Evolutionary conservation across 2,329 filamentous ascomycete genomes (phyloP), one percentile per base, ranked within the genome.

Genomic region (Stagonosporopsis rhizophila): DNA sequence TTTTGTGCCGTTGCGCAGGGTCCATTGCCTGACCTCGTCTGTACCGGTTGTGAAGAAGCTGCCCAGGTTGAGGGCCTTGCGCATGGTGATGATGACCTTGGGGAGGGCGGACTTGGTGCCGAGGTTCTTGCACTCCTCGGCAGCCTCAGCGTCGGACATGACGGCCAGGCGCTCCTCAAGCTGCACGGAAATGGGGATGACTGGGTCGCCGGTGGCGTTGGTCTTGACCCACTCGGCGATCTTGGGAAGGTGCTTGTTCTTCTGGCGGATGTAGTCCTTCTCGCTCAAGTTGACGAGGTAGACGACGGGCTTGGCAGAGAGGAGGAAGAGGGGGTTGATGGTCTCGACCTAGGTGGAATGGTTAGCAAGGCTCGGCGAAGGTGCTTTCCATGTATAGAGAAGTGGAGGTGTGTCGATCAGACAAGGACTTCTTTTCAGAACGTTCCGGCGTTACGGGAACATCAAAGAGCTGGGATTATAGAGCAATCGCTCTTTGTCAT

Each of bases 391-490:
- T 49, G 34, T 44, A 27, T 30, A 48, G 40, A 45, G 37, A 46
- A 52, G 23, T 60, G 52, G 38, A 27, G 35, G 49, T 55, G 19
- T 50, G 51, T 64, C 42, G 58, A 79, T 91, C 90, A 92, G 90
- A 87, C 77, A 81, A 80, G 83, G 84, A 86, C 81, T 83, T 90
- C 84, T 89, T 97, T 92, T 96, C 94, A 97, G 76, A 87, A 86
- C 84, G 83, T 84, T 89, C 91, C 89, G 83, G 87, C 91, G 82
- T 85, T 81, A 77, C 80, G 85, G 87, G 90, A 89, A 86, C 85
- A 89, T 98, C 94, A 89, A 96, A 90, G 95, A 99, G 95, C 95
- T 99, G 95, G 95, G 95, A 91, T 96, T 93, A 91, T 83, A 85
- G 90, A 93, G 92, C 91, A 85, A 83, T 85, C 88, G 91, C 92